Evolutionary conservation across 2,329 filamentous ascomycete species (phyloP).

Genomic region (Sarocladium strictum): DNA sequence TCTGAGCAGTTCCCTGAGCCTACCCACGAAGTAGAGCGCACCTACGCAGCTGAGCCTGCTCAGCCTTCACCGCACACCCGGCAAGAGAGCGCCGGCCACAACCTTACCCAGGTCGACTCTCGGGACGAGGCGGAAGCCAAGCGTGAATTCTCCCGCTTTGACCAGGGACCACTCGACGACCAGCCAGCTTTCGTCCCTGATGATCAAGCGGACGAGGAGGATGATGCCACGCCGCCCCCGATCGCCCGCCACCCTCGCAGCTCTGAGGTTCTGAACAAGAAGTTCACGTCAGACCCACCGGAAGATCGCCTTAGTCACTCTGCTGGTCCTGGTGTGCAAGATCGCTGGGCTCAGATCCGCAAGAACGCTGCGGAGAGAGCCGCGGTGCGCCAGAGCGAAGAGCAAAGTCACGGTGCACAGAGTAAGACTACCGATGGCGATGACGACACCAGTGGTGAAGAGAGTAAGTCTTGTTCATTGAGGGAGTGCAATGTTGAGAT

Average conservation of each 20-base stretch:
- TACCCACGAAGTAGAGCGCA: slow-evolving; percentile 10
- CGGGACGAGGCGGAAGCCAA: slow-evolving; percentile 53
- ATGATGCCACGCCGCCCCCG: slow-evolving; percentile 39
- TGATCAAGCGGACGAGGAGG: slow-evolving; percentile 41
- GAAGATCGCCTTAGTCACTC: slow-evolving; percentile 28
- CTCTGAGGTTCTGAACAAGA: slow-evolving; percentile 6
- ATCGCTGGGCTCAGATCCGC: slow-evolving; percentile 93
- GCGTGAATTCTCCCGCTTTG: slow-evolving; percentile 62
- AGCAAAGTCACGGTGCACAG: slow-evolving; percentile 57
- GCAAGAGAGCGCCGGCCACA: slow-evolving; percentile 21
- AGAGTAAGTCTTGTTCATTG: slow-evolving; percentile 24
- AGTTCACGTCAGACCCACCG: slow-evolving; percentile 30
- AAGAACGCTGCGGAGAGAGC: slow-evolving; percentile 88
- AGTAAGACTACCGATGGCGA: slow-evolving; percentile 49
- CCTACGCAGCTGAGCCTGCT: slow-evolving; percentile 12
- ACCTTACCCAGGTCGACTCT: slow-evolving; percentile 54
- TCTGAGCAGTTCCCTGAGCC: background rate
- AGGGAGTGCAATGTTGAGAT: no score
- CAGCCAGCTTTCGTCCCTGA: slow-evolving; percentile 78
- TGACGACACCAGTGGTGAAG: slow-evolving; percentile 16
- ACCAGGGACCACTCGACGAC: slow-evolving; percentile 82
- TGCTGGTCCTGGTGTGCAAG: slow-evolving; percentile 40
- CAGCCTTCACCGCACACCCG: background rate
- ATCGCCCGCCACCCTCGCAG: slow-evolving; percentile 36
- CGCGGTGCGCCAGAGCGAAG: slow-evolving; percentile 47